These are phyloP conservation scores for Carex littledalei DNA, from an alignment of 176 grass and related monocot genomes.

Conservation along the genomic window DNA sequence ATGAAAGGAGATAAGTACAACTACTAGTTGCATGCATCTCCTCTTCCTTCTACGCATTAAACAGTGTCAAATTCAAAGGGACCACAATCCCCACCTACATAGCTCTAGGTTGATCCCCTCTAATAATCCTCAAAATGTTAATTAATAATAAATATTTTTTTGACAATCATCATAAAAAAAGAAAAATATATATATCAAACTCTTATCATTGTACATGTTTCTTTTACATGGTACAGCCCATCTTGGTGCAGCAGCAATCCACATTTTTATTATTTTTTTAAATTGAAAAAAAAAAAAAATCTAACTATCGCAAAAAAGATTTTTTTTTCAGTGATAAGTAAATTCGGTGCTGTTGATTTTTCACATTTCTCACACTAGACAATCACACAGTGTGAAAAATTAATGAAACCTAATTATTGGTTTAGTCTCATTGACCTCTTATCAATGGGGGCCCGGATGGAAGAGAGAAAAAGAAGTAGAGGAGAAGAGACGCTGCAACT, in stretches of 20 bases:
- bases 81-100: not conserved
- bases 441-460: too few species aligned
- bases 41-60: conserved; percentile 6
- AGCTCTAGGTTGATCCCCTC: not conserved
- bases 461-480: too few species aligned
- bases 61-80: not conserved
- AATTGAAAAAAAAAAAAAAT: too few species aligned
- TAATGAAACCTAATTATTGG: too few species aligned
- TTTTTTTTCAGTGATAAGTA: too few species aligned
- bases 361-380: too few species aligned
- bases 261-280: too few species aligned
- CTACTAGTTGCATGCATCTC: conserved; percentile 17
- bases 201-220: not conserved
- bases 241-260: not conserved
- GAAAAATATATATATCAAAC: not conserved
- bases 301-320: too few species aligned
- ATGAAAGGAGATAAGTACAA: conserved; percentile 17
- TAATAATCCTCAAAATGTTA: not conserved
- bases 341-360: too few species aligned
- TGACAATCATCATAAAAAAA: not conserved
- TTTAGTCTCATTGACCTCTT: too few species aligned
- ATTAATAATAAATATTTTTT: not conserved
- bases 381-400: too few species aligned
- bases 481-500: too few species aligned
- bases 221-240: conserved; percentile 5